Conservation (phyloP, 176 grass and related monocot species). For the Miscanthus lutarioriparius region DNA sequence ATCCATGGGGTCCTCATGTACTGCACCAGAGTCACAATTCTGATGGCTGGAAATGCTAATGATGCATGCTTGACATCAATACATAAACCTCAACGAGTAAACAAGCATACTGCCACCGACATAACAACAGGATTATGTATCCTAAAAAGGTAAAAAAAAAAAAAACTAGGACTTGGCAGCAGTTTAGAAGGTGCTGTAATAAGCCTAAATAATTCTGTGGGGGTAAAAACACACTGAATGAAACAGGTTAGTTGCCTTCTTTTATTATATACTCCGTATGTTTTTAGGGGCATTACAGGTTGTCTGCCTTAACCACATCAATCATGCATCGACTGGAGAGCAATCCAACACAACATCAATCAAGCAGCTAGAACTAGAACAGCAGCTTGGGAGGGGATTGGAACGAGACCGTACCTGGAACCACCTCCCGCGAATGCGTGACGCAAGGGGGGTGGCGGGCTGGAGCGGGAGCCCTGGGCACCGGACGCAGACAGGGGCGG, state of each 20-base stretch:
- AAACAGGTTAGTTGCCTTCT: not conserved
- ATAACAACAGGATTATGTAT: not conserved
- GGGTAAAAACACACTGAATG: not conserved
- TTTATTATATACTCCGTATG: no score
- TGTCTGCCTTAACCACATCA: not conserved
- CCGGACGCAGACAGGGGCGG: not conserved
- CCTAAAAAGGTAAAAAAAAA: not conserved
- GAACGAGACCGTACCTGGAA: not conserved
- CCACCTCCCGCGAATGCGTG: slow-evolving; percentile 26
- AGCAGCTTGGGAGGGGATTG: not conserved
- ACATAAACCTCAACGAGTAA: not conserved
- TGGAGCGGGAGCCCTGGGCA: not conserved
- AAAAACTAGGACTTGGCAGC: not conserved
- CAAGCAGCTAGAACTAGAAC: not conserved
- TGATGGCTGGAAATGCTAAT: not conserved
- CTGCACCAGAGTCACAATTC: not conserved
- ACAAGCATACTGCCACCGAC: not conserved
- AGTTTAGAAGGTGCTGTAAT: not conserved
- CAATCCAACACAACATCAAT: not conserved
- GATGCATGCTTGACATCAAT: not conserved
- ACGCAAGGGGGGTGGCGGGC: not conserved
- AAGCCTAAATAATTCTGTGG: not conserved
- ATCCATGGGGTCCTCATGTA: not conserved
- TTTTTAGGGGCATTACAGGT: no score
- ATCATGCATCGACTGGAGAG: not conserved